phyloP scores from a whole-genome alignment of 1,284 basidiomycete genomes.

The Agroathelia rolfsii region DNA sequence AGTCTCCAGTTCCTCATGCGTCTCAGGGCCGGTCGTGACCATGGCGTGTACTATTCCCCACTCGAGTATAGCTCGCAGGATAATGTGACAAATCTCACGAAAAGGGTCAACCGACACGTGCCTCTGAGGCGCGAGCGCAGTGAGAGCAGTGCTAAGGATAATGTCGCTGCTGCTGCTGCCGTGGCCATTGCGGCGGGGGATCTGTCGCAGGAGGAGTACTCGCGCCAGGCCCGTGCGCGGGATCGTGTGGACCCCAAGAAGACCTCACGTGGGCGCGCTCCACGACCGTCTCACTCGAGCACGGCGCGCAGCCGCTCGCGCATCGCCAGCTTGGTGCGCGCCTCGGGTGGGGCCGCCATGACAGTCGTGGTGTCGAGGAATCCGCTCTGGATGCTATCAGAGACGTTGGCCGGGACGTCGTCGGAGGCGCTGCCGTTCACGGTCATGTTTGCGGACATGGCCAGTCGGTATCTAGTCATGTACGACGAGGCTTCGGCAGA shows the following conservation, averaged over 20 bases:
- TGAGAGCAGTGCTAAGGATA: too few relatives aligned
- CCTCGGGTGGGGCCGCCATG: too few relatives aligned
- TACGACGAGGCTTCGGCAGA: slow-evolving; percentile 58
- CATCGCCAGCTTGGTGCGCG: too few relatives aligned
- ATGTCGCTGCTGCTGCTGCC: slow-evolving; percentile 12
- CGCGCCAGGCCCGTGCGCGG: slow-evolving; percentile 33
- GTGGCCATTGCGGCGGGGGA: slow-evolving; percentile 12
- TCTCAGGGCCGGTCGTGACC: slow-evolving; percentile 85
- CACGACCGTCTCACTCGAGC: slow-evolving; percentile 32
- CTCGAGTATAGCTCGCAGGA: too few relatives aligned
- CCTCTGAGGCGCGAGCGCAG: too few relatives aligned
- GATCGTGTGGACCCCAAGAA: slow-evolving; percentile 44
- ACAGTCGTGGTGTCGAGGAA: too few relatives aligned
- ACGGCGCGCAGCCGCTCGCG: slow-evolving; percentile 69
- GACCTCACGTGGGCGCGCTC: slow-evolving; percentile 48
- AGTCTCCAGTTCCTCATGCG: slow-evolving; percentile 86
- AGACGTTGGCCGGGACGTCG: too few relatives aligned
- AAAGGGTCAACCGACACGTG: slow-evolving; percentile 6
- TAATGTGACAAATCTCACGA: slow-evolving; percentile 22
- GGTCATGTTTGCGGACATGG: slow-evolving; percentile 50
- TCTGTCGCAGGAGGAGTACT: slow-evolving; percentile 23
- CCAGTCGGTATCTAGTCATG: slow-evolving; percentile 66
- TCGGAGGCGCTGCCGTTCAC: slow-evolving; percentile 69
- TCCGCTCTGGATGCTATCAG: too few relatives aligned
- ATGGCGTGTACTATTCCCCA: slow-evolving; percentile 84